Base-by-base conservation (phyloP, 352 stramenopile species). In the Globisporangium paddicum region DNA sequence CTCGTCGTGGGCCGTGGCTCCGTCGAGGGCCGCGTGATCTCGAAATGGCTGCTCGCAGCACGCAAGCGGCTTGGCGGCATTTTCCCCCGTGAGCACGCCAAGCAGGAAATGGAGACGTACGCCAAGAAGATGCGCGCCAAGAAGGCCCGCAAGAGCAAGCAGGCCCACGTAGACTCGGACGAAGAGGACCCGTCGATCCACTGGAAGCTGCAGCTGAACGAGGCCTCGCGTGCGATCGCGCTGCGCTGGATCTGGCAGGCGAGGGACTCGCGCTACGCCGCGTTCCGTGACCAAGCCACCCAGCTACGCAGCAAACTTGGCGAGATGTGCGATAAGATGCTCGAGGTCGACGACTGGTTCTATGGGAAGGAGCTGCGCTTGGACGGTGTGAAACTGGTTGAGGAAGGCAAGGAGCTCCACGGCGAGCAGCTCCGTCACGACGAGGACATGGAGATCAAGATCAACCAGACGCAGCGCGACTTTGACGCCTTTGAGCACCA, bases 291-390 rank as follows among this genome's bases (percentile, higher is more conserved):
- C 0, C 65, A 79, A 16, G 71, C 85, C 0, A 60, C 68, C 19
- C 67, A 93, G 21, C 64, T 97, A 16, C 75, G 89, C 13, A 62
- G 51, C 11, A 71, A 77, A 25, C 49, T 93, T 9, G 67, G 75
- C n/a, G 63, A 45, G 6, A 74, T 92, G n/a, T 69, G 78, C 34
- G 73, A 70, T 21, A 78, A 95, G 48, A 97, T 98, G 66, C 82
- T 88, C 4, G 85, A 94, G 59, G 87, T 94, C n/a, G 90, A 98
- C 53, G 90, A 98, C 71, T 98, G 93, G 90, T 98, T 95, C 68
- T 98, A 88, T 55, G 83, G 86, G 1, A 85, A 83, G 8, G 93
- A 96, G 52, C 62, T 98, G 55, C 82, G 88, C 5, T 52, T 97
- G 47, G 86, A 93, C 53, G 91, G 88, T 14, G 55, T 80, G n/a